Conservation (phyloP, 1,284 basidiomycete species). For the Ganoderma sinense region DNA sequence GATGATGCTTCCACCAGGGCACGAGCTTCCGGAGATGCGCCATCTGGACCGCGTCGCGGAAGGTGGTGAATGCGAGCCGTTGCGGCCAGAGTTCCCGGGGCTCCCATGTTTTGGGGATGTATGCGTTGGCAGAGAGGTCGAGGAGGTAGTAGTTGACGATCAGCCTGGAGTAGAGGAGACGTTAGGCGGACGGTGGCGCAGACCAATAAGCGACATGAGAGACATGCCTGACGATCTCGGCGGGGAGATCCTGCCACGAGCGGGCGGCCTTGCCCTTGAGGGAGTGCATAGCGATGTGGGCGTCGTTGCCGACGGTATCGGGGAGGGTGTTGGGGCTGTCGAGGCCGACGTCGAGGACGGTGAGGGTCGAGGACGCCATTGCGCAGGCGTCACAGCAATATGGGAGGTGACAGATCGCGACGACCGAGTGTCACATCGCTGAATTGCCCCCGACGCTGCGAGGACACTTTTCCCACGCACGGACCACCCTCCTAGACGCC, state of each 20-base stretch:
- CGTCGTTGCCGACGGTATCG: constrained; percentile 20
- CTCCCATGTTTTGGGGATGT: constrained; percentile 67
- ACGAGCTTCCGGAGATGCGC: constrained; percentile 67
- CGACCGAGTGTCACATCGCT: constrained; percentile 34
- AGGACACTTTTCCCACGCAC: constrained; percentile 36
- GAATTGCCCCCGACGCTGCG: constrained; percentile 25
- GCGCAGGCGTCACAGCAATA: constrained; percentile 37
- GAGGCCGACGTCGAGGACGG: constrained; percentile 24
- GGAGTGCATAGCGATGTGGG: constrained; percentile 13
- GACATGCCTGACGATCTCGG: constrained; percentile 72
- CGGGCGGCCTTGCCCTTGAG: constrained; percentile 74
- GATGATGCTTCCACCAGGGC: constrained; percentile 52
- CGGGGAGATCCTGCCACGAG: constrained; percentile 75
- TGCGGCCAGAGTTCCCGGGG: constrained; percentile 61
- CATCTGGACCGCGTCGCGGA: constrained; percentile 62
- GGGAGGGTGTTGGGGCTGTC: constrained; percentile 18
- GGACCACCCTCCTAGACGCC: constrained; percentile 27
- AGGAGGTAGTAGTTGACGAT: constrained; percentile 69
- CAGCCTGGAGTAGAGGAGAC: constrained; percentile 47
- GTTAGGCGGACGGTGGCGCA: constrained; percentile 36
- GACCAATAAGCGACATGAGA: constrained; percentile 21
- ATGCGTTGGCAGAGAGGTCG: constrained; percentile 51
- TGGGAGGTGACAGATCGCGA: constrained; percentile 41
- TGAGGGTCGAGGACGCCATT: constrained; percentile 30
- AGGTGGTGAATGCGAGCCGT: constrained; percentile 60